Evolutionary conservation across 2,329 filamentous ascomycete genomes (phyloP), one percentile per base, ranked within the genome.

Genomic region (Alternaria sp.): DNA sequence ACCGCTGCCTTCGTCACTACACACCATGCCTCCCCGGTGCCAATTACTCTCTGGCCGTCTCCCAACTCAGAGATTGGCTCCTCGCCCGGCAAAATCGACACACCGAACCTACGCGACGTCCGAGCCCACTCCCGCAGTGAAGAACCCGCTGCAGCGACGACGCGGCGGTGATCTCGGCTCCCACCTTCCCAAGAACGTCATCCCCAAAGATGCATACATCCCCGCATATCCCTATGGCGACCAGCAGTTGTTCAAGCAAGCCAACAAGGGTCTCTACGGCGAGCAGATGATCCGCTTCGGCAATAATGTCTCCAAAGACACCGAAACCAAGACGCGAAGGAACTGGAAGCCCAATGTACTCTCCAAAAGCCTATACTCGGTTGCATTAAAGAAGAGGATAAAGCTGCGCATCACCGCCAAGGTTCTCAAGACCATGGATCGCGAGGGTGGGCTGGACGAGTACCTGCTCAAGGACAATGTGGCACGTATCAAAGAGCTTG

Each of bases 371-470:
- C 85, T 95, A 58, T 92, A 85, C 81, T 88, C 87, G 25, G 83
- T 85, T 9, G 81, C 86, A 0, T 81, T 95, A 59, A 83, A 85
- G 64, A 85, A 85, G 64, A 86, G 84, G 71, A 82, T 95, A 56
- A 88, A 89, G 77, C 85, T 91, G 40, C 85, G 89, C 63, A 83
- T 94, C 59, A 92, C 89, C 7, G 85, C 90, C 41, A 85, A 87
- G 58, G 91, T 93, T 27, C 83, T 85, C 60, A 76, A 81, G 64
- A 83, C 79, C 36, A 92, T 98, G 74, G 89, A 92, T 76, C 94
- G 93, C 77, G 88, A 90, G 64, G 94, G 94, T 61, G 93, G 95
- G 8, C 84, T 99, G 66, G 95, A 99, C 79, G 89, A 93, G 74
- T 99, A 99, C 81, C 84, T 99, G 46, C 84, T 97, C 43, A 93